phyloP scores from a whole-genome alignment of 192 early-diverging fungal genomes.

The Coemansia sp. region DNA sequence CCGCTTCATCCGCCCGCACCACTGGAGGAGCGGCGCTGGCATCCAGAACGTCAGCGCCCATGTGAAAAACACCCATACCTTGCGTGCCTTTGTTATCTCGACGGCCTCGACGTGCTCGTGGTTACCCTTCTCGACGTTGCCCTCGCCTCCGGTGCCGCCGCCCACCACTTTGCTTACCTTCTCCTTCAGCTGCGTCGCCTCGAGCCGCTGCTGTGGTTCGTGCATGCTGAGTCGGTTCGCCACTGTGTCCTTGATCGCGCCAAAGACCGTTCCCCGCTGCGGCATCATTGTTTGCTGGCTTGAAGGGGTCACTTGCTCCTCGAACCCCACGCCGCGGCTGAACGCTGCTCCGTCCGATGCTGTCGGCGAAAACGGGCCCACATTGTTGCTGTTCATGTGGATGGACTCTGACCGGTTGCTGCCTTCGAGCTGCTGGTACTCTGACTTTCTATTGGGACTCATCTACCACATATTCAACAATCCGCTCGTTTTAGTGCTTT shows the following conservation, averaged over 20 bases:
- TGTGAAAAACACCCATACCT: constrained; percentile 38
- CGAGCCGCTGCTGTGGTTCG: neutral
- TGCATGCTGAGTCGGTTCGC: constrained; percentile 3
- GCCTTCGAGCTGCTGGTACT: constrained; percentile 38
- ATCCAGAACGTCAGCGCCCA: constrained; percentile 41
- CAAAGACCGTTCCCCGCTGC: constrained; percentile 20
- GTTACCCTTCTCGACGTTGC: constrained; percentile 45
- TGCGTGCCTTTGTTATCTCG: constrained; percentile 30
- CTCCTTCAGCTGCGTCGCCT: constrained; percentile 8
- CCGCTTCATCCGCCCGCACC: no score
- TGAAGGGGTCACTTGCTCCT: constrained; percentile 6
- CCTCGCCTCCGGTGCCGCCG: constrained; percentile 47
- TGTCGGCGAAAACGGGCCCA: constrained; percentile 14
- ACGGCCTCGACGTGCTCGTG: constrained; percentile 51
- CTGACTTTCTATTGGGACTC: constrained; percentile 33
- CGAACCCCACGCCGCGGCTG: constrained; percentile 48
- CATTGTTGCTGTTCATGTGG: constrained; percentile 11
- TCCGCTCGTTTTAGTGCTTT: no score
- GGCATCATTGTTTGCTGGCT: constrained; percentile 5
- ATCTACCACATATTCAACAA: constrained; percentile 1
- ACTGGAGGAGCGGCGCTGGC: constrained; percentile 30
- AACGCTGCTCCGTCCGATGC: constrained; percentile 21
- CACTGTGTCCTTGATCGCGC: constrained; percentile 29
- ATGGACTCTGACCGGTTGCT: constrained; percentile 18
- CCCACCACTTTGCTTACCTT: constrained; percentile 4